These are phyloP conservation scores for Talaromyces sp. DNA, from an alignment of 2,329 filamentous ascomycete genomes.

Conservation along the genomic window DNA sequence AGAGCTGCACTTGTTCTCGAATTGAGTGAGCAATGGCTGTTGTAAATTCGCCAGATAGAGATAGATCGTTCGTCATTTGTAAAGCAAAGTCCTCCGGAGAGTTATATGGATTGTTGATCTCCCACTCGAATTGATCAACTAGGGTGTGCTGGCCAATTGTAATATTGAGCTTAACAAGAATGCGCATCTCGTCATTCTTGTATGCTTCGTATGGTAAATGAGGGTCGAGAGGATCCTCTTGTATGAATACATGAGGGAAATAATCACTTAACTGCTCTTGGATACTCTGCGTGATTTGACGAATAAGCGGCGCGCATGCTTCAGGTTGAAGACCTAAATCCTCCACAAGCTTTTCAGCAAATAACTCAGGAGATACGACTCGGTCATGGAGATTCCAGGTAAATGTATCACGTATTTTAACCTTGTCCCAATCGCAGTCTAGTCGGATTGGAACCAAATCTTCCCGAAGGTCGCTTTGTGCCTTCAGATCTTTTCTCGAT, in stretches of 20 bases:
- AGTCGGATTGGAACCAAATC: conserved; percentile 87
- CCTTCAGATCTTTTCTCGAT: conserved; percentile 72
- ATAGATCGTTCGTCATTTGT: conserved; percentile 84
- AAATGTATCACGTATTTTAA: conserved; percentile 93
- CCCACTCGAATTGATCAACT: conserved; percentile 98
- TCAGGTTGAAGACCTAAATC: conserved; percentile 76
- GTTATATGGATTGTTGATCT: conserved; percentile 92
- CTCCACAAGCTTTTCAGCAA: conserved; percentile 85
- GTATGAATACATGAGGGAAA: conserved; percentile 84
- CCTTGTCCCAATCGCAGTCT: conserved; percentile 92
- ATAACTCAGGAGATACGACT: conserved; percentile 72
- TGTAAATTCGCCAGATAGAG: conserved; percentile 89
- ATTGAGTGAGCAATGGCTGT: conserved; percentile 98
- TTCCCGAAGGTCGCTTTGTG: conserved; percentile 86
- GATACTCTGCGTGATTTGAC: conserved; percentile 67
- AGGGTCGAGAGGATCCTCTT: conserved; percentile 86
- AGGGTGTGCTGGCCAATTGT: conserved; percentile 93
- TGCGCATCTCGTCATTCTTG: conserved; percentile 98
- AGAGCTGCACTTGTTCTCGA: conserved; percentile 90
- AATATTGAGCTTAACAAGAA: conserved; percentile 93
- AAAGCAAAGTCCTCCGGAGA: conserved; percentile 91
- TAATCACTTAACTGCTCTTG: conserved; percentile 89
- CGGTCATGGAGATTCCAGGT: conserved; percentile 98
- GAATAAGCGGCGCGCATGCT: conserved; percentile 52
- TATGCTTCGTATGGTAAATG: conserved; percentile 88